phyloP scores from a whole-genome alignment of 2,329 filamentous ascomycete species.

The Alternaria arborescens region DNA sequence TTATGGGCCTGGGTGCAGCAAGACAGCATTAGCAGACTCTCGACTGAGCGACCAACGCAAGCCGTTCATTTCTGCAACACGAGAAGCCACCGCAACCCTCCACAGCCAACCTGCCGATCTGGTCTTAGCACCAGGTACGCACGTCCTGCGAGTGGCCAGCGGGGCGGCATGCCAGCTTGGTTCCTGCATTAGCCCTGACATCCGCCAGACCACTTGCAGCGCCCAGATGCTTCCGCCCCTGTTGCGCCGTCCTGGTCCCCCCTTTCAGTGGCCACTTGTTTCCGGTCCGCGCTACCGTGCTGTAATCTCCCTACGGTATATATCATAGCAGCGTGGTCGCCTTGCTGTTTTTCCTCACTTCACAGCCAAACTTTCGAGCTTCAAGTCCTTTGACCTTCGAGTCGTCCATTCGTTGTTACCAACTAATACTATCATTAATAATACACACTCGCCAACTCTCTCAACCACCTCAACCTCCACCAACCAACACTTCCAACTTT shows the following conservation, averaged over 20 bases:
- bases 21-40: conserved; percentile 30
- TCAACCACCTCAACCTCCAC: conserved; percentile 19
- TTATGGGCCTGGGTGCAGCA: conserved; percentile 21
- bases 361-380: conserved; percentile 49
- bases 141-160: conserved; percentile 37
- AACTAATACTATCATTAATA: conserved; percentile 54
- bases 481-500: conserved; percentile 26
- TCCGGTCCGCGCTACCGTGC: conserved; percentile 46
- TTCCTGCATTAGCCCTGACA: conserved; percentile 49
- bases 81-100: conserved; percentile 39
- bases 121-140: conserved; percentile 38
- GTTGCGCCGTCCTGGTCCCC: conserved; percentile 35
- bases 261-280: conserved; percentile 46
- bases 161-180: conserved; percentile 38
- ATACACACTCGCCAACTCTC: conserved; percentile 29
- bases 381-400: conserved; percentile 51
- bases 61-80: conserved; percentile 46
- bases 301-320: conserved; percentile 51
- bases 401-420: conserved; percentile 54
- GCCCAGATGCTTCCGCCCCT: conserved; percentile 37
- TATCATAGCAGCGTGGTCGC: conserved; percentile 40
- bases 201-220: conserved; percentile 41
- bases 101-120: conserved; percentile 38
- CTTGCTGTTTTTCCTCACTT: conserved; percentile 40
- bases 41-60: conserved; percentile 33